A percentile compares a stretch with the other conserved stretches of the same genome.
These are phyloP conservation scores for Avena atlantica DNA, from an alignment of 176 grass and related monocot genomes.

Conservation along the genomic window DNA sequence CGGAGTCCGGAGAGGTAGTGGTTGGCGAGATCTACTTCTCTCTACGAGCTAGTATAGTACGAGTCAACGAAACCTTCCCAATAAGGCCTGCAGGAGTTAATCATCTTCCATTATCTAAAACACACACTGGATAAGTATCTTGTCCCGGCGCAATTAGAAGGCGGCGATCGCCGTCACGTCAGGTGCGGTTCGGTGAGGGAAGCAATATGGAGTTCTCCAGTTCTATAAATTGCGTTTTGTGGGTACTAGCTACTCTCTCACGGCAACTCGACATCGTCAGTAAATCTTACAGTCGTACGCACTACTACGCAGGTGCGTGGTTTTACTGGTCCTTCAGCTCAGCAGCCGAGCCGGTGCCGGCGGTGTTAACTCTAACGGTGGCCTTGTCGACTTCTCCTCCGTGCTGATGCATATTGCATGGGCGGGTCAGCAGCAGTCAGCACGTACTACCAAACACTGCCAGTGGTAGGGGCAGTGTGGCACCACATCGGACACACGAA, in stretches of 20 bases:
- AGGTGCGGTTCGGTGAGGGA: background rate
- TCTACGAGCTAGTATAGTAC: background rate
- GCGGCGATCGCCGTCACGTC: background rate
- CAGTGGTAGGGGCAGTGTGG: background rate
- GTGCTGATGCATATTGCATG: background rate
- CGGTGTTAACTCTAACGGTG: conserved; percentile 30
- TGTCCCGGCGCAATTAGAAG: conserved; percentile 28
- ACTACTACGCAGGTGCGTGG: background rate
- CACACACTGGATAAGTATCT: background rate
- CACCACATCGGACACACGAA: background rate
- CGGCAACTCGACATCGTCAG: conserved; percentile 9
- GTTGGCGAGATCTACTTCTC: conserved; percentile 14
- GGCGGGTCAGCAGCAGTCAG: conserved; percentile 29
- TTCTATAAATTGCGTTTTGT: background rate
- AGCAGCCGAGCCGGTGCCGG: background rate
- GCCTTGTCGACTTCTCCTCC: conserved; percentile 57
- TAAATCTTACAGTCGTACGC: conserved; percentile 26
- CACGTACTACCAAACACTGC: background rate
- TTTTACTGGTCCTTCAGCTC: conserved; percentile 43
- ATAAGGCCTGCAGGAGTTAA: background rate
- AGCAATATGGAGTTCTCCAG: background rate
- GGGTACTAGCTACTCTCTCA: background rate
- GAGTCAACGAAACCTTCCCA: background rate
- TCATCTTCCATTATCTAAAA: background rate
- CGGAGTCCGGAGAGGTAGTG: background rate